Base-by-base conservation (phyloP, 208 protist species). In the Herpetomonas tarakana region DNA sequence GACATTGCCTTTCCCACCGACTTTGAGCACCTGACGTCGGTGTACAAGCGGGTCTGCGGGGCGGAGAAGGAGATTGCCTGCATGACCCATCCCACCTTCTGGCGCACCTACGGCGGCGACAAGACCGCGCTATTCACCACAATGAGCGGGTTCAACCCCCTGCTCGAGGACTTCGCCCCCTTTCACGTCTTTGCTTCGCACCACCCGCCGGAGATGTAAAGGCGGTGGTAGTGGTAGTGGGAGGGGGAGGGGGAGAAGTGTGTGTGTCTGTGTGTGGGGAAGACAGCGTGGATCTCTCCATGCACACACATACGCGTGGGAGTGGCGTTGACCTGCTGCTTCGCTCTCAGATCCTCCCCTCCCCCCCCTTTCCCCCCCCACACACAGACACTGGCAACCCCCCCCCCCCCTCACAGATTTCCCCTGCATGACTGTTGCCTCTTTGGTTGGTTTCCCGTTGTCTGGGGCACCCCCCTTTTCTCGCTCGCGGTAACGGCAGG, bases 1-100 rank as follows among this genome's bases (percentile, higher is more conserved):
- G 87, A 96, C 54, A 88, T 96, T 45, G 92, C 83, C 65, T 96
- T 93, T 54, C 87, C 86, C 0, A 96, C 90, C 12, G 81, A 96
- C 58, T 96, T 93, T 74, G 78, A 88, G 1, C 74, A 87, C 51
- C 70, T 96, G 12, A 38, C 54, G 27, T 57, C 54, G 2, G 81
- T 92, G 24, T 96, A 96, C 62, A 26, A 53, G 2, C 63, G 60
- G 26, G 72, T 93, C 22, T 93, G 85, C 44, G 84, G 85, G n/a
- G 27, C 54, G 18, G 65, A 93, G 39, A 91, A 95, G 56, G 78
- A 91, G 53, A 39, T 86, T 0, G 62, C 71, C 29, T 83, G 67
- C 25, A 78, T 93, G 74, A 62, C 58, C 21, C 84, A 92, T 55
- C 82, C 86, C 12, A 74, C 87, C 51, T 96, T 96, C 58, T 93